Conservation (phyloP, 2,329 filamentous ascomycete genomes). For the Alternaria gaisen region DNA sequence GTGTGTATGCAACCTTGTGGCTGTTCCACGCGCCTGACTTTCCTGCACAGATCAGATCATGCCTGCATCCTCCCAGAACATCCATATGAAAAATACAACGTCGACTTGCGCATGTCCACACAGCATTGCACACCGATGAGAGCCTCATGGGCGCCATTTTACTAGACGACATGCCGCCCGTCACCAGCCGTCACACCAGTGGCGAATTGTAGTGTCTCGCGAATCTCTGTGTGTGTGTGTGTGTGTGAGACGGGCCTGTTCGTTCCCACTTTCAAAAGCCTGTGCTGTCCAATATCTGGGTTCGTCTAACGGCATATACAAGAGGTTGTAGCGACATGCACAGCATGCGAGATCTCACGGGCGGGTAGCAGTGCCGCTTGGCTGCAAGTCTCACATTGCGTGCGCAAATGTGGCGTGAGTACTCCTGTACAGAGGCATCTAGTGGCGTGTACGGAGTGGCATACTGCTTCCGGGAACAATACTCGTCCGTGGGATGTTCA, state of each 20-base stretch:
- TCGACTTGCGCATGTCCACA: constrained; percentile 4
- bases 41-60: constrained; percentile 7
- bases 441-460: not conserved
- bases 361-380: not conserved
- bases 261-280: not conserved
- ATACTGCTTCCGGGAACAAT: not conserved
- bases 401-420: constrained; percentile 4
- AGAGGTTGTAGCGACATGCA: constrained; percentile 10
- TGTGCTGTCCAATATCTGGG: constrained; percentile 2
- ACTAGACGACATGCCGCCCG: constrained; percentile 21
- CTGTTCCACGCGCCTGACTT: constrained; percentile 1
- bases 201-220: constrained; percentile 7
- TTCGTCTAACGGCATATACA: constrained; percentile 4
- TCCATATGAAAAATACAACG: not conserved
- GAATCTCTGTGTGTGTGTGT: constrained; percentile 10
- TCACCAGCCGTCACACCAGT: constrained; percentile 24
- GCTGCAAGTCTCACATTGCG: constrained; percentile 4
- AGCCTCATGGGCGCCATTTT: constrained; percentile 10
- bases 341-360: constrained; percentile 8
- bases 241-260: not conserved
- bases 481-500: not conserved
- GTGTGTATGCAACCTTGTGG: not conserved
- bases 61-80: constrained; percentile 5
- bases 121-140: constrained; percentile 29
- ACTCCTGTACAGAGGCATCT: not conserved